These are phyloP conservation scores for Umbelopsis sp. DNA, from an alignment of 192 early-diverging fungal genomes.

Conservation along the genomic window DNA sequence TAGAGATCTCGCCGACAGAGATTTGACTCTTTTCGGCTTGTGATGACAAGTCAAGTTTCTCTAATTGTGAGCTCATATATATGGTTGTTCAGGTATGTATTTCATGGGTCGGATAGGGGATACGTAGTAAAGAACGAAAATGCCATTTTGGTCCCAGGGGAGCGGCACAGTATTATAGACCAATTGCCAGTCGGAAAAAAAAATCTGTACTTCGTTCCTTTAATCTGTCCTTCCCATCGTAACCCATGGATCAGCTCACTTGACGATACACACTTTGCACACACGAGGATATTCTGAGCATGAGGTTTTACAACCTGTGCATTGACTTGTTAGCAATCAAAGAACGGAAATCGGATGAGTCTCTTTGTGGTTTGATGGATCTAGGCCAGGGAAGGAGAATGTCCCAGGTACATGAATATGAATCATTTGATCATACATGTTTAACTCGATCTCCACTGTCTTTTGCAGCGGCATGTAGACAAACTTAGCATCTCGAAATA, in stretches of 20 bases:
- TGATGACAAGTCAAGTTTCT: too few relatives aligned
- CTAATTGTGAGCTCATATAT: too few relatives aligned
- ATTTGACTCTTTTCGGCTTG: too few relatives aligned
- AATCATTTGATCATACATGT: not conserved
- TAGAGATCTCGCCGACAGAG: too few relatives aligned
- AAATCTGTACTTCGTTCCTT: too few relatives aligned
- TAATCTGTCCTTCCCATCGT: too few relatives aligned
- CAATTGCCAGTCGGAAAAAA: too few relatives aligned
- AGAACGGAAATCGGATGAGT: slow-evolving; percentile 15
- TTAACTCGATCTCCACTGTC: not conserved
- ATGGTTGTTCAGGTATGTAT: too few relatives aligned
- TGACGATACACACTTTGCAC: not conserved
- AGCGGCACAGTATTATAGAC: too few relatives aligned
- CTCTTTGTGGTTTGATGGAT: not conserved
- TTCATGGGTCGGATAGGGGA: too few relatives aligned
- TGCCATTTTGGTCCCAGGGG: too few relatives aligned
- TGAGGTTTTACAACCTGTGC: not conserved
- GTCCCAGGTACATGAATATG: not conserved
- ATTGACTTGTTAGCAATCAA: not conserved
- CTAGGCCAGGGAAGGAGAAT: not conserved
- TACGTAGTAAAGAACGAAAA: too few relatives aligned
- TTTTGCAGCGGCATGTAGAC: slow-evolving; percentile 17
- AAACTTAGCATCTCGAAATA: slow-evolving; percentile 13
- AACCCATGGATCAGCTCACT: not conserved
- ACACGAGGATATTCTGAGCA: not conserved